Percentiles rank a stretch among this genome's conserved stretches.
These are phyloP conservation scores for Ophiostoma fasciatum DNA, from an alignment of 2,329 filamentous ascomycete species.

Conservation along the genomic window DNA sequence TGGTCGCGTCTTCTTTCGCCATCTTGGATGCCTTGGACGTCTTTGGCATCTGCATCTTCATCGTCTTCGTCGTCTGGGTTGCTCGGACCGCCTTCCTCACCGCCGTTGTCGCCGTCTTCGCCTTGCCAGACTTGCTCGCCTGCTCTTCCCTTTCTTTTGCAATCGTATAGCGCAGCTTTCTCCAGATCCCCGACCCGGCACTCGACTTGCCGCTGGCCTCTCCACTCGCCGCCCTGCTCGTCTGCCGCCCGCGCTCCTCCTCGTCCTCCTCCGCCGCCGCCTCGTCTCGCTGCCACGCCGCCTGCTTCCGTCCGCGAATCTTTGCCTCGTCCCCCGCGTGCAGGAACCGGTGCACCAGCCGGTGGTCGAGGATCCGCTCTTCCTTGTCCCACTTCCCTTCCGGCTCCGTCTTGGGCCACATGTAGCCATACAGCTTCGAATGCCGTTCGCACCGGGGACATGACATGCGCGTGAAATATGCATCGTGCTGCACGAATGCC, in stretches of 20 bases:
- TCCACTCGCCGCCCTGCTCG: not conserved
- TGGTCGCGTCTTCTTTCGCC: too few relatives aligned
- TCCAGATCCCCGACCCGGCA: conserved; percentile 11
- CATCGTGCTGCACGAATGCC: conserved; percentile 77
- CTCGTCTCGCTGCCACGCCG: not conserved
- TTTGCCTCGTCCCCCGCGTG: conserved; percentile 51
- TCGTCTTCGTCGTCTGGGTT: not conserved
- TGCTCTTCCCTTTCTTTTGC: conserved; percentile 1
- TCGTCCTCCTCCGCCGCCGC: not conserved
- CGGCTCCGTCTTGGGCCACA: conserved; percentile 90
- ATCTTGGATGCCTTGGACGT: not conserved
- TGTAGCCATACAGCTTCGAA: conserved; percentile 85
- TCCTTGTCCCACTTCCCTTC: conserved; percentile 60
- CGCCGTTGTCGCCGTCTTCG: not conserved
- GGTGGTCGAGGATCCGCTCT: conserved; percentile 63
- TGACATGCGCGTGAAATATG: conserved; percentile 70
- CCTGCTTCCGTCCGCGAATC: conserved; percentile 26
- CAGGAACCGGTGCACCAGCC: conserved; percentile 76
- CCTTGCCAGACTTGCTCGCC: not conserved
- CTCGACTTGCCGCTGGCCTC: not conserved
- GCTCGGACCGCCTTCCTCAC: too few relatives aligned
- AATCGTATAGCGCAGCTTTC: conserved; percentile 10
- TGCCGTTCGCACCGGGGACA: conserved; percentile 92
- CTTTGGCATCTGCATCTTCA: too few relatives aligned
- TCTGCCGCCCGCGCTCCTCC: not conserved